Evolutionary conservation across 176 grass and related monocot species (phyloP).

Genomic region (Elymus sibiricus): DNA sequence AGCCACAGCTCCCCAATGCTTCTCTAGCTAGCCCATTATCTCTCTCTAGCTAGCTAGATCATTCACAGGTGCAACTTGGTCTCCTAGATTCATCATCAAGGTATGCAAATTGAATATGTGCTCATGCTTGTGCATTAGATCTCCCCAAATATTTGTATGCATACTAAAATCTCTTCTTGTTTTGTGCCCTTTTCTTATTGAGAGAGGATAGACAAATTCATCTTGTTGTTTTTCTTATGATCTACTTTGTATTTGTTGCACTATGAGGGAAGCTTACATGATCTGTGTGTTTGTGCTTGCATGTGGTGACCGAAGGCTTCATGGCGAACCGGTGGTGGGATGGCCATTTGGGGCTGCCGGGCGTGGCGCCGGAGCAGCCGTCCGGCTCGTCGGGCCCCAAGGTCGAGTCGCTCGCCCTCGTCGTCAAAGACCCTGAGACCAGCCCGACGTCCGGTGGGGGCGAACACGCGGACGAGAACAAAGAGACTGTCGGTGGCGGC

Average conservation of each 20-base stretch:
- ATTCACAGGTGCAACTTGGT: neutral
- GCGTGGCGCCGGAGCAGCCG: conserved; percentile 51
- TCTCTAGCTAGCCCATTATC: neutral
- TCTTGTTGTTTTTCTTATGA: neutral
- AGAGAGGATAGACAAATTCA: neutral
- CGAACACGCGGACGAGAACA: conserved; percentile 41
- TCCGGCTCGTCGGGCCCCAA: conserved; percentile 52
- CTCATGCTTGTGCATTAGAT: conserved; percentile 26
- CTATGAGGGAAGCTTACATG: neutral
- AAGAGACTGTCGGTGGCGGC: conserved; percentile 47
- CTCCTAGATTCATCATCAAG: conserved; percentile 5
- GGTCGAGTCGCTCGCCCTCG: conserved; percentile 20
- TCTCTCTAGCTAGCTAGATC: too few species aligned
- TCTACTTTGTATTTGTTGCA: neutral
- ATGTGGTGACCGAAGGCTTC: neutral
- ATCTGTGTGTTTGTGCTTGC: conserved; percentile 21
- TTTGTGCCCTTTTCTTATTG: neutral
- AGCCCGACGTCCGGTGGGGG: conserved; percentile 18
- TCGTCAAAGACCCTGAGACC: conserved; percentile 34
- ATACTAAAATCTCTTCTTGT: neutral
- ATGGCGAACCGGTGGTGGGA: conserved; percentile 97
- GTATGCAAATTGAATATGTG: conserved; percentile 25
- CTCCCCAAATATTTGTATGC: neutral
- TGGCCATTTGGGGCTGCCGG: conserved; percentile 57
- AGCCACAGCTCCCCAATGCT: conserved; percentile 33